Base-by-base conservation (phyloP, 106 monocot genomes). In the Alisma plantagoaquatica region DNA sequence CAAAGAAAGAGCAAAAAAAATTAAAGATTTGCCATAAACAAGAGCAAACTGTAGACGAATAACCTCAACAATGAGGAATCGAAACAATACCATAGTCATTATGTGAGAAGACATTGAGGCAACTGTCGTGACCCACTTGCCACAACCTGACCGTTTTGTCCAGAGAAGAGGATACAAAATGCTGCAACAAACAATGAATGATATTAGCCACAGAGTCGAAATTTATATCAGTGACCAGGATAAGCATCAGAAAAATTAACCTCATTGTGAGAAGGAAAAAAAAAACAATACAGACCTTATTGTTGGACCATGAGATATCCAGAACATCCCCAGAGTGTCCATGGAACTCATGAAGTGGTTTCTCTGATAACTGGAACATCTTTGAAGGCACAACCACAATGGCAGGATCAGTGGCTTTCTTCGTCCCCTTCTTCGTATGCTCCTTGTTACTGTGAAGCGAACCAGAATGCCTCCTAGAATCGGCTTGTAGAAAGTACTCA, bases 131-230 rank as follows among this genome's bases (percentile, higher is more conserved):
- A 45, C 92, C 92, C 50, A 80, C 50, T 80, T 87, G 75, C 92
- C 92, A 92, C 64, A 92, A 32, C 14, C 86, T 75, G n/a, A 77
- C 82, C 42, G 86, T 92, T 73, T 77, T 79, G 57, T 92, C 92
- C 59, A 70, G 78, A 23, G 92, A 92, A 12, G 92, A 75, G 27
- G 86, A 70, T 68, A 92, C 74, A 31, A 92, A 65, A 59, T 35
- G 63, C 92, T 92, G 83, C 66, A 78, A 14, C 6, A 38, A 38
- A 14, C n/a, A n/a, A n/a, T n/a, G 35, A 38, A 7, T 14, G 14
- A 7, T 38, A 14, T 38, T 7, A 38, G 35, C 9, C 6, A 38
- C 35, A 38, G 6, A 6, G 14, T 6, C 14, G 6, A 7, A 38
- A 38, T 38, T 7, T 38, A 38, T 38, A 14, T 6, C 9, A 38